Percentiles rank a stretch among this genome's conserved stretches.
Conservation (phyloP, 352 stramenopile species). For the Pythium phragmitis region DNA sequence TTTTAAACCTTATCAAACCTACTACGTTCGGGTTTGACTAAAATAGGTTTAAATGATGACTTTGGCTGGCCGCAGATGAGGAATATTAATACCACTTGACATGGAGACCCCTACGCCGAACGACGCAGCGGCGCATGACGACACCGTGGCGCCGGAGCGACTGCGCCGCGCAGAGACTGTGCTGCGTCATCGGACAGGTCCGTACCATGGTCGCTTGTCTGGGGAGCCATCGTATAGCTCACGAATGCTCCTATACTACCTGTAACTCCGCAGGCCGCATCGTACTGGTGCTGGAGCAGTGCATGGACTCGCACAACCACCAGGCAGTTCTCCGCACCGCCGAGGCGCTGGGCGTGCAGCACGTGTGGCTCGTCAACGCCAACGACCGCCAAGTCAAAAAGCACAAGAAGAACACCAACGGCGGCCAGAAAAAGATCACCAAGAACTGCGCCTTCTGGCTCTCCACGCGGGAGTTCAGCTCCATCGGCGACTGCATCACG, state of each 20-base stretch:
- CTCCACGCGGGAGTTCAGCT: slow-evolving; percentile 81
- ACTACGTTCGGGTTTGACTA: not conserved
- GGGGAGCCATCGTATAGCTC: not conserved
- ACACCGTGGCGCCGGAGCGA: slow-evolving; percentile 43
- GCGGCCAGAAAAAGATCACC: slow-evolving; percentile 66
- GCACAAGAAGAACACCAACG: slow-evolving; percentile 54
- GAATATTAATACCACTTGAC: too few relatives aligned
- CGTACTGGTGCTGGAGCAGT: slow-evolving; percentile 78
- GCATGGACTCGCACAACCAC: slow-evolving; percentile 86
- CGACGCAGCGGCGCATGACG: not conserved
- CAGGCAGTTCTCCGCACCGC: slow-evolving; percentile 90
- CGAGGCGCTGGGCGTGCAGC: slow-evolving; percentile 92
- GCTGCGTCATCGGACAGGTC: slow-evolving; percentile 54
- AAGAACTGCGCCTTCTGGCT: slow-evolving; percentile 86
- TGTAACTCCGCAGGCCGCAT: slow-evolving; percentile 34
- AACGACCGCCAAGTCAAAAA: slow-evolving; percentile 70
- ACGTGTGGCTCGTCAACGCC: slow-evolving; percentile 83
- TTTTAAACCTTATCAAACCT: not conserved
- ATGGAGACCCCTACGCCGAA: not conserved
- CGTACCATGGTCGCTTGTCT: not conserved
- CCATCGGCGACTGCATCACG: slow-evolving; percentile 78
- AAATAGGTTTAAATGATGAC: too few relatives aligned
- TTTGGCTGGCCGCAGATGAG: too few relatives aligned
- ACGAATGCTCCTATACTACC: not conserved
- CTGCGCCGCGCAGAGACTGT: slow-evolving; percentile 74